Base-by-base conservation (phyloP, 306 rosid genomes). In the Lathyrus tuberosus region DNA sequence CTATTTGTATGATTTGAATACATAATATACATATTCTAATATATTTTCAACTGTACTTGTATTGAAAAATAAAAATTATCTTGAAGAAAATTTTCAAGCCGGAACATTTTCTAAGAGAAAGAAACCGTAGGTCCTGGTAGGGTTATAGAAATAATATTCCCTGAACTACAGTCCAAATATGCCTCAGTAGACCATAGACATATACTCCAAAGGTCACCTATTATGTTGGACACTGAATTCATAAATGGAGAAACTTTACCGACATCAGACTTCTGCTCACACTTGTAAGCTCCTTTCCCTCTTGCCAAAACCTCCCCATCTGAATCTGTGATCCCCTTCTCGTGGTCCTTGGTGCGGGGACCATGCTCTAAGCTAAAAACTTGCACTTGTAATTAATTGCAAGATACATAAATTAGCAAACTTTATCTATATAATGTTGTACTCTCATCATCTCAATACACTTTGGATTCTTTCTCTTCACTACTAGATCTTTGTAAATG, bases 251-350 rank as follows among this genome's bases (percentile, higher is more conserved):
- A 56, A 56, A 26, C 37, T 26, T 56, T 56, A 56, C 37, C 62
- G 38, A 56, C 97, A 94, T 90, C 76, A 84, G 76, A 63, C 81
- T 83, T 87, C 60, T 86, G 76, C 60, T 84, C 84, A 82, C 84
- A 84, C 49, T 78, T 84, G 85, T 79, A 82, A 51, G 95, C 68
- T 69, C 92, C 86, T 79, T 74, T 83, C 22, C 97, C 95, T 67
- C 91, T 80, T 48, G 98, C 97, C 72, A 94, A 76, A 70, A 90
- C 96, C 85, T 90, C 96, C 11, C 92, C 97, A 74, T 94, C 96
- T 20, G 76, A 80, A 79, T 90, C 95, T 76, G 85, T 85, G 63
- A 90, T 85, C 81, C 82, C 96, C 82, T 54, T 85, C 16, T 70
- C 62, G 0, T 81, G 83, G 48, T 83, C 79, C 10, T 72, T 20